A percentile compares a stretch with the other conserved stretches of the same genome.
These are phyloP conservation scores for Polytrichum commune DNA, from an alignment of 225 moss, liverwort and hornwort genomes.

Conservation along the genomic window DNA sequence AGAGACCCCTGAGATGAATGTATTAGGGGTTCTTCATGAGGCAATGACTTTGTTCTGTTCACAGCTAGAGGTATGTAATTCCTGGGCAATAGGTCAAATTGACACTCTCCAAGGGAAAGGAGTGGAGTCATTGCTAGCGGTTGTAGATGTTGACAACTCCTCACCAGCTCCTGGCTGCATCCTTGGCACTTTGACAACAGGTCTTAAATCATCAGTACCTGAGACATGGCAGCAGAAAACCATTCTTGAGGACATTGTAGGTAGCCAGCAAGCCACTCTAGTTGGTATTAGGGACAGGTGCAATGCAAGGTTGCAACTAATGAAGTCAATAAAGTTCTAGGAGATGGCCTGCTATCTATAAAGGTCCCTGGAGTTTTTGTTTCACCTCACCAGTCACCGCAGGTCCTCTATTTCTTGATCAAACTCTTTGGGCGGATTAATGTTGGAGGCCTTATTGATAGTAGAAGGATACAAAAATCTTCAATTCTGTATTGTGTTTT, in stretches of 20 bases:
- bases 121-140: conserved; percentile 21
- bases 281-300: conserved; percentile 54
- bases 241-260: conserved; percentile 37
- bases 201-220: conserved; percentile 27
- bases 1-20: conserved; percentile 21
- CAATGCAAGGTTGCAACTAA: conserved; percentile 50
- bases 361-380: too few relatives aligned
- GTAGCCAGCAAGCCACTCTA: conserved; percentile 57
- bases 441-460: too few relatives aligned
- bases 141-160: conserved; percentile 15
- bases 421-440: too few relatives aligned
- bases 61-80: conserved; percentile 42
- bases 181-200: conserved; percentile 28
- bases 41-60: conserved; percentile 37
- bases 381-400: too few relatives aligned
- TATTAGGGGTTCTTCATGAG: conserved; percentile 42
- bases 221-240: conserved; percentile 42
- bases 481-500: too few relatives aligned
- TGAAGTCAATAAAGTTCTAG: conserved; percentile 72
- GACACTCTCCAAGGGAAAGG: conserved; percentile 33
- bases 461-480: too few relatives aligned
- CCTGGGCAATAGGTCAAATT: conserved; percentile 35
- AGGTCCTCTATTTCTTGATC: too few relatives aligned
- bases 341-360: neutral
- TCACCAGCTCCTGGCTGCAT: conserved; percentile 32